Base-by-base conservation (phyloP, 768 basidiomycete genomes). In the Podaxis rugospora region DNA sequence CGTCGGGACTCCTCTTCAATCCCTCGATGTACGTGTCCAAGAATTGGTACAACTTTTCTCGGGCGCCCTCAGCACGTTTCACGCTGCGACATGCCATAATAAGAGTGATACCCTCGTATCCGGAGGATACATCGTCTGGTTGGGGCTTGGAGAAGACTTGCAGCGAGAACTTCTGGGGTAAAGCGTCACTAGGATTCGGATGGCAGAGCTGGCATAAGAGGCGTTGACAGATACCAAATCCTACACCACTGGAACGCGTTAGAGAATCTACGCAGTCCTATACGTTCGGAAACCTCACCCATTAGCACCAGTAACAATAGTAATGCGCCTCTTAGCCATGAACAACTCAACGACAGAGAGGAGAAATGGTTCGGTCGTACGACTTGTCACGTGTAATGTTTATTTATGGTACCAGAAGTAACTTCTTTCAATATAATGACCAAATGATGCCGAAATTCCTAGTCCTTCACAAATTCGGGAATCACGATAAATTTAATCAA, bases 141-240 rank as follows among this genome's bases (percentile, higher is more conserved):
- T 57, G 52, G 51, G 71, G 32, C 55, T 72, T 69, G n/a, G 72
- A 68, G 63, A 78, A 77, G 18, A 72, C 72, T 46, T 25, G 52
- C 10, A 61, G 36, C 2, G 59, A 61, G 40, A 61, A 61, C 35
- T 55, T 61, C 62, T 80, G 76, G 1, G 84, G 83, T 21, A 71
- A 68, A 1, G 82, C 79, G 65, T 90, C 87, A 11, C 79, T 72
- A 4, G 83, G 82, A 59, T 68, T 68, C 13, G 70, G 67, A 44
- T 77, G 75, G n/a, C 83, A 83, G 16, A 93, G 75, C 66, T 92
- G 87, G 65, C 78, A 72, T 49, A 95, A 78, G 5, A 95, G 80
- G 51, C 93, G 87, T 63, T 88, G 84, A 74, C 91, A 93, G 47
- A 90, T 88, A 11, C 90, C 91, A 69, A 88, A 90, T 14, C 93